Percentiles rank a stretch among this genome's conserved stretches.
Evolutionary conservation across 768 basidiomycete species (phyloP).

Genomic region (Mycena venus): DNA sequence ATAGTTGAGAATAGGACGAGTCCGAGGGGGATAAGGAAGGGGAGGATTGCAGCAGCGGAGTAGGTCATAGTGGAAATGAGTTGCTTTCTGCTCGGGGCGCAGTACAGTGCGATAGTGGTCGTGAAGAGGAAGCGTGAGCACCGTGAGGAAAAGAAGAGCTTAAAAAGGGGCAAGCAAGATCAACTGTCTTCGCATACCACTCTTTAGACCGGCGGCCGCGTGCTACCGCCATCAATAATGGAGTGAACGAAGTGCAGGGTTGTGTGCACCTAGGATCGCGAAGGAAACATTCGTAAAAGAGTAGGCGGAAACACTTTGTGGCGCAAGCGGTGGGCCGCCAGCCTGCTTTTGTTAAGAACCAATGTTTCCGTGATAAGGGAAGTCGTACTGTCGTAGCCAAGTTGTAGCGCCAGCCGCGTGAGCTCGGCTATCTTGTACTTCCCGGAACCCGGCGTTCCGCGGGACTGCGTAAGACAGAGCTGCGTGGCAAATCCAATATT

Average conservation of each 20-base stretch:
- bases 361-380: conserved; percentile 4
- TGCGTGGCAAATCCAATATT: conserved; percentile 2
- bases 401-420: conserved; percentile 12
- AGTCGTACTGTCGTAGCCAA: too few relatives aligned
- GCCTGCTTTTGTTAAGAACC: conserved; percentile 4
- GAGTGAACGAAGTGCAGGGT: conserved; percentile 6
- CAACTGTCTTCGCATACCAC: conserved; percentile 16
- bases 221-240: conserved; percentile 12
- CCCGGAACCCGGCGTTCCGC: conserved; percentile 19
- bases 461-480: conserved; percentile 1
- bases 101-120: conserved; percentile 22
- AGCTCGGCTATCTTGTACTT: conserved; percentile 18
- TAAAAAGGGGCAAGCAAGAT: not conserved
- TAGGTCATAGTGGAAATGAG: conserved; percentile 18
- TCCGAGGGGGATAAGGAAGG: conserved; percentile 22
- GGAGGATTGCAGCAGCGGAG: conserved; percentile 21
- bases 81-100: conserved; percentile 7
- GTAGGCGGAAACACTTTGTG: conserved; percentile 13
- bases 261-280: conserved; percentile 6
- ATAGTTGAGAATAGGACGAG: conserved; percentile 21
- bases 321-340: conserved; percentile 13
- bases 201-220: conserved; percentile 12
- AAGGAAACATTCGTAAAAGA: conserved; percentile 3
- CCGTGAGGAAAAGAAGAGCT: conserved; percentile 19
- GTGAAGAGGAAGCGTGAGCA: conserved; percentile 9